phyloP scores from a whole-genome alignment of 2,329 filamentous ascomycete genomes.

The Trichophyton simii region DNA sequence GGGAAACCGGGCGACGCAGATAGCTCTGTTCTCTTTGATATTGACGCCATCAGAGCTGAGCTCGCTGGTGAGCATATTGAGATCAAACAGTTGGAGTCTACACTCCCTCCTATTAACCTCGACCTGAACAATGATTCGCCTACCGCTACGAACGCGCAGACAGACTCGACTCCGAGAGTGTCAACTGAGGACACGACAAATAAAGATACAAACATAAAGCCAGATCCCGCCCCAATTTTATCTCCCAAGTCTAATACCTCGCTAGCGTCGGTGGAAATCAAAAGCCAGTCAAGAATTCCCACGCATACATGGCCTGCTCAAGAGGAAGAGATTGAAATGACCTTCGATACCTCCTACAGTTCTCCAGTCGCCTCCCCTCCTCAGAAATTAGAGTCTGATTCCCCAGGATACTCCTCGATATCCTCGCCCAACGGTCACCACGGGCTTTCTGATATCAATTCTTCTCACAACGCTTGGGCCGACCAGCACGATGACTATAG shows the following conservation, averaged over 20 bases:
- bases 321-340: constrained; percentile 47
- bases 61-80: constrained; percentile 59
- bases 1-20: constrained; percentile 23
- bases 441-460: constrained; percentile 2
- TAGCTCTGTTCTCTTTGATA: constrained; percentile 67
- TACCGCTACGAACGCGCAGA: not conserved
- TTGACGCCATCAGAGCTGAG: constrained; percentile 84
- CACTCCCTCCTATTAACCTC: constrained; percentile 80
- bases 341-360: constrained; percentile 54
- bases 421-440: not conserved
- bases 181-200: not conserved
- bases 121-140: constrained; percentile 33
- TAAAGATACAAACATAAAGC: not conserved
- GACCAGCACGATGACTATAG: constrained; percentile 54
- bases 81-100: constrained; percentile 74
- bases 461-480: constrained; percentile 52
- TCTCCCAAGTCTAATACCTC: not conserved
- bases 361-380: constrained; percentile 17
- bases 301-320: constrained; percentile 8
- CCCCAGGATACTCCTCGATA: not conserved
- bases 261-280: not conserved
- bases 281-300: not conserved
- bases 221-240: not conserved
- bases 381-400: not conserved
- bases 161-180: not conserved